A percentile compares a stretch with the other conserved stretches of the same genome.
These are phyloP conservation scores for Tardiomyces digboiensis DNA, from an alignment of 1,139 yeast species.

Conservation along the genomic window DNA sequence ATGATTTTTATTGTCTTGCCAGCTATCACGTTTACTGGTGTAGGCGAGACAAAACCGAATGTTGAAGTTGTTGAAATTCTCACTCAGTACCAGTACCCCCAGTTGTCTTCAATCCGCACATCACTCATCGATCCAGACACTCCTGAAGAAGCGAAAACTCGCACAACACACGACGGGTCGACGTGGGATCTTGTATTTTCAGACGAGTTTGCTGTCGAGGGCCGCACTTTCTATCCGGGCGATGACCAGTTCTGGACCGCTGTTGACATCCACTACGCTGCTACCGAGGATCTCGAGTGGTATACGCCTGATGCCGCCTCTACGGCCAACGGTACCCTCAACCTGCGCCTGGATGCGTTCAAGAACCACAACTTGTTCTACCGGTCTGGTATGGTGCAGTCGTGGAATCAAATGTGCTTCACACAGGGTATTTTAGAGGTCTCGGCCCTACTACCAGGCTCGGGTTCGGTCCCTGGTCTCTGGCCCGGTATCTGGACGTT, in stretches of 20 bases:
- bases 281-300: slow-evolving; percentile 82
- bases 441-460: slow-evolving; percentile 62
- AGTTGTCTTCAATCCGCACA: slow-evolving; percentile 52
- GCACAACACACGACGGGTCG: slow-evolving; percentile 44
- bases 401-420: slow-evolving; percentile 78
- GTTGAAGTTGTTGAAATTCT: slow-evolving; percentile 30
- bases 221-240: slow-evolving; percentile 73
- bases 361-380: slow-evolving; percentile 63
- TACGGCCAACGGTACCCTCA: slow-evolving; percentile 58
- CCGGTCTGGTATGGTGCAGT: slow-evolving; percentile 77
- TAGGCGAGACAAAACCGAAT: slow-evolving; percentile 21
- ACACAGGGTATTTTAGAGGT: slow-evolving; percentile 67
- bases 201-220: slow-evolving; percentile 77
- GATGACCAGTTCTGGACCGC: slow-evolving; percentile 84
- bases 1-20: slow-evolving; percentile 64
- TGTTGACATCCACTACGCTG: slow-evolving; percentile 66
- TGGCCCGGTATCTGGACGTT: slow-evolving; percentile 93
- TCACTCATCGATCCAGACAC: slow-evolving; percentile 70
- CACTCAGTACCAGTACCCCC: slow-evolving; percentile 50
- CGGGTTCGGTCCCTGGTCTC: slow-evolving; percentile 58
- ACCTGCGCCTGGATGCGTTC: slow-evolving; percentile 63
- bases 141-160: slow-evolving; percentile 43
- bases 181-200: slow-evolving; percentile 65
- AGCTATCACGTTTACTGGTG: slow-evolving; percentile 65
- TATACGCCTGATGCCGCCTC: slow-evolving; percentile 74